A percentile compares a stretch with the other conserved stretches of the same genome.
Conservation (phyloP, 257 asterid genomes). For the Solanum arcanum region DNA sequence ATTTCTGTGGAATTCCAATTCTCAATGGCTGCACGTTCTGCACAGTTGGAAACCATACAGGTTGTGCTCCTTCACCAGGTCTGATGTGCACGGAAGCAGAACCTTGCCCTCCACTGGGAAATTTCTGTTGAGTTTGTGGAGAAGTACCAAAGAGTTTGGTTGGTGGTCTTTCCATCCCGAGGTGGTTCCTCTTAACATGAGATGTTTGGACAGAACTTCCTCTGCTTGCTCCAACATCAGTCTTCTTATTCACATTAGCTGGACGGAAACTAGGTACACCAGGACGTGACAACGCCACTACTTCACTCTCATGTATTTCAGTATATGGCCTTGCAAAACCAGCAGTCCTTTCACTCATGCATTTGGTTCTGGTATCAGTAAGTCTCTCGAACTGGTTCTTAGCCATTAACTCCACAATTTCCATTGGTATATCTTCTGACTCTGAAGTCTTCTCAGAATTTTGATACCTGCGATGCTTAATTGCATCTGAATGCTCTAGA, state of each 20-base stretch:
- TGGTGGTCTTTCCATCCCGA: conserved; percentile 13
- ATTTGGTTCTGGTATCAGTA: neutral
- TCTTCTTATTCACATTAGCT: conserved; percentile 12
- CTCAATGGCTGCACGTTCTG: conserved; percentile 6
- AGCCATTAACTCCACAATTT: conserved; percentile 72
- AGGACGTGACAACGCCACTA: neutral
- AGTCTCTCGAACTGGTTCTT: conserved; percentile 54
- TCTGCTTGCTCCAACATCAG: neutral
- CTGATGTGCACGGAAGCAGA: conserved; percentile 21
- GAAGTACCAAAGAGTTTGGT: conserved; percentile 21
- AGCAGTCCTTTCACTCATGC: neutral
- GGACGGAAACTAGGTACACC: conserved; percentile 12
- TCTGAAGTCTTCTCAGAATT: conserved; percentile 9
- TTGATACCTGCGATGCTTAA: conserved; percentile 9
- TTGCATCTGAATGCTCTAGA: neutral
- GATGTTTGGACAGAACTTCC: neutral
- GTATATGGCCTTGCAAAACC: neutral
- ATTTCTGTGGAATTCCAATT: conserved; percentile 16
- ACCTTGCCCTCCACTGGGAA: conserved; percentile 16
- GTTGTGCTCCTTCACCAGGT: conserved; percentile 14
- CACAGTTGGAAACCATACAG: neutral
- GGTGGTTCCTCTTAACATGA: conserved; percentile 7
- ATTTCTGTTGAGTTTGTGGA: conserved; percentile 21
- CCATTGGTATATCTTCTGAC: conserved; percentile 30
- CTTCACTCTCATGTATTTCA: conserved; percentile 6